These are phyloP conservation scores for Phytomonas sp. DNA, from an alignment of 208 protist genomes.

Conservation along the genomic window DNA sequence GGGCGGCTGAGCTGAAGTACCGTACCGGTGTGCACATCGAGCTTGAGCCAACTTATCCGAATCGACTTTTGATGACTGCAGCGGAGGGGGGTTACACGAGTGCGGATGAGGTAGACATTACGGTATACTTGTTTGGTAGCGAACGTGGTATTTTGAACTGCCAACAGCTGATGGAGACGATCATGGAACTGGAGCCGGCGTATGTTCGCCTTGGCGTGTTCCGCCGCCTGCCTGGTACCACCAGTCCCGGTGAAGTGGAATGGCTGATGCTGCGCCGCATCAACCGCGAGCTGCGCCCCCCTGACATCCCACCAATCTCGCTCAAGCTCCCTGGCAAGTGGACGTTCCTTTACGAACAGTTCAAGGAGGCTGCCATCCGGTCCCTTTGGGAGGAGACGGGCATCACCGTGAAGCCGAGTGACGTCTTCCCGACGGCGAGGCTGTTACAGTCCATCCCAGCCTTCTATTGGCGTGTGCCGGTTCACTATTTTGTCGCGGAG, in stretches of 20 bases:
- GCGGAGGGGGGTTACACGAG: conserved; percentile 45
- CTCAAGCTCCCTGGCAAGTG: conserved; percentile 89
- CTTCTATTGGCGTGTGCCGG: conserved; percentile 86
- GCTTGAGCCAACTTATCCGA: conserved; percentile 67
- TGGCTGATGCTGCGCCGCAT: conserved; percentile 87
- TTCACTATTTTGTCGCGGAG: conserved; percentile 85
- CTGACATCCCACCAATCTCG: conserved; percentile 85
- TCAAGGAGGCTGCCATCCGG: conserved; percentile 83
- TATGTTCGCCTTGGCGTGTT: conserved; percentile 86
- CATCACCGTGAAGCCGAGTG: conserved; percentile 56
- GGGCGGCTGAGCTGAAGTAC: conserved; percentile 87
- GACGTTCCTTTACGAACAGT: conserved; percentile 81
- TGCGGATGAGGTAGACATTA: conserved; percentile 85
- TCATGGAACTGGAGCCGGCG: conserved; percentile 63
- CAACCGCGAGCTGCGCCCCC: conserved; percentile 80
- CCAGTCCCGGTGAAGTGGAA: conserved; percentile 35
- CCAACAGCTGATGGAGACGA: conserved; percentile 78
- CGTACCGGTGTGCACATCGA: conserved; percentile 85
- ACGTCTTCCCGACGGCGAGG: conserved; percentile 60
- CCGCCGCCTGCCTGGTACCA: conserved; percentile 36
- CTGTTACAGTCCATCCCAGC: conserved; percentile 44
- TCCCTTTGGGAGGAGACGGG: conserved; percentile 88
- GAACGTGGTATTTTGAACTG: conserved; percentile 84
- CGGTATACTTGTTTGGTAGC: conserved; percentile 84
- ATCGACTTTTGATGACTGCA: conserved; percentile 24